Evolutionary conservation across 352 stramenopile genomes (phyloP), one percentile per base, ranked within the genome.

Genomic region (Elongisporangium prolatum): DNA sequence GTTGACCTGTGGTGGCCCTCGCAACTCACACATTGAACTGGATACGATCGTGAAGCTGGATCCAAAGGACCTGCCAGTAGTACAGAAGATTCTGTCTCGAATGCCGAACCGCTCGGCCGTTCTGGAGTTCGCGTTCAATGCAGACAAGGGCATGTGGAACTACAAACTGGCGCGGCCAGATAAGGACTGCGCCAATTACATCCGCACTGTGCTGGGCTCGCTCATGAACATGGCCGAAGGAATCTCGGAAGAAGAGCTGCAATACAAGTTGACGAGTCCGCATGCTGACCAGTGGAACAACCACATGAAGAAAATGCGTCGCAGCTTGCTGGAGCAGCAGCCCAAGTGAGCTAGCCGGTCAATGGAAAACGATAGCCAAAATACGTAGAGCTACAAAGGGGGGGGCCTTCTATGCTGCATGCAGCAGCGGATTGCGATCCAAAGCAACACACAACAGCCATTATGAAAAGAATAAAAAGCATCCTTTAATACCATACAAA

Each of bases 211-310:
- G 51, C 81, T 96, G 10, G 83, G 84, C 10, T 95, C 86, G 50
- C 76, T 97, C 61, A 80, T 96, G 60, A 95, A 97, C 74, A 92
- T 97, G 79, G 88, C 88, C 16, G 87, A 96, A 63, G 82, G 80
- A 21, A 95, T 97, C 55, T 93, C 81, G 20, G 86, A 97, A 61
- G 88, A 97, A 54, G 89, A 97, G 65, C 77, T 97, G 44, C 83
- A 96, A 70, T 96, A 91, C 56, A 85, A 88, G 24, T 72, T 96
- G 13, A 89, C 77, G 56, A 88, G 80, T 53, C 67, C 75, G 13
- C 84, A 86, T 40, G 77, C 79, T 10, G 82, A 91, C 34, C 72
- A 80, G 57, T 94, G 85, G 85, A 92, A 90, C 61, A 74, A 76
- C 50, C 78, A 93, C 70, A 89, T 93, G 80, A 89, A 88, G 67